Percentiles rank a stretch among this genome's conserved stretches.
phyloP scores from a whole-genome alignment of 371 early-diverging fungal species.

The Phascolomyces articulosus region DNA sequence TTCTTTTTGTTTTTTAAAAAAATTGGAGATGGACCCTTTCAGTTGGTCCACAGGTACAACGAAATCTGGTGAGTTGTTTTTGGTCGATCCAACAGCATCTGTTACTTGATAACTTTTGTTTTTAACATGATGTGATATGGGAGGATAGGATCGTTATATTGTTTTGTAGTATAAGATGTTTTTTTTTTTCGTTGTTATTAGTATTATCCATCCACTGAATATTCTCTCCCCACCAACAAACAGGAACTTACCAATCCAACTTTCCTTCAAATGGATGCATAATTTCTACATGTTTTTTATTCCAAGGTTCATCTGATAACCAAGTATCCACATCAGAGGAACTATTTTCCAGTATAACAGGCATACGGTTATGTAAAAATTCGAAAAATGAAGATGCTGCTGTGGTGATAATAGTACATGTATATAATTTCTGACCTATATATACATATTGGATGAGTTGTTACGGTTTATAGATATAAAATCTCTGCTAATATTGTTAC shows the following conservation, averaged over 20 bases:
- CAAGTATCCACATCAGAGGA: constrained; percentile 50
- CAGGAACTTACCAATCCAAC: constrained; percentile 41
- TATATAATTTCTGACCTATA: constrained; percentile 20
- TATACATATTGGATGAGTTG: too few species aligned
- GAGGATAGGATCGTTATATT: too few species aligned
- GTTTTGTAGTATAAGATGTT: background rate
- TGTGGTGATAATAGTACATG: constrained; percentile 69
- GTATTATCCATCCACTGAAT: too few species aligned
- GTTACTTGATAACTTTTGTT: constrained; percentile 45
- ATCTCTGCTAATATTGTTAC: constrained; percentile 1
- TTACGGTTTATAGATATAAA: too few species aligned
- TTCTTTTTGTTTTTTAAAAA: constrained; percentile 21
- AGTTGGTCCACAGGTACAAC: constrained; percentile 37
- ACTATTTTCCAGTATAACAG: constrained; percentile 63
- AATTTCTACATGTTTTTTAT: constrained; percentile 34
- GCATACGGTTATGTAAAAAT: constrained; percentile 77
- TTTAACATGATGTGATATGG: too few species aligned
- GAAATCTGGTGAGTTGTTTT: constrained; percentile 48
- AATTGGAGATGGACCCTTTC: constrained; percentile 39
- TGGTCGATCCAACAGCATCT: constrained; percentile 38
- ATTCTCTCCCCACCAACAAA: too few species aligned
- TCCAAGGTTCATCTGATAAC: constrained; percentile 61
- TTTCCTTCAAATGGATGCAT: constrained; percentile 60
- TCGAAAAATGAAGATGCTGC: constrained; percentile 43
- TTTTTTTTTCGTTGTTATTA: background rate